These are phyloP conservation scores for Xylaria palmicola DNA, from an alignment of 495 filamentous ascomycete genomes.

Conservation along the genomic window DNA sequence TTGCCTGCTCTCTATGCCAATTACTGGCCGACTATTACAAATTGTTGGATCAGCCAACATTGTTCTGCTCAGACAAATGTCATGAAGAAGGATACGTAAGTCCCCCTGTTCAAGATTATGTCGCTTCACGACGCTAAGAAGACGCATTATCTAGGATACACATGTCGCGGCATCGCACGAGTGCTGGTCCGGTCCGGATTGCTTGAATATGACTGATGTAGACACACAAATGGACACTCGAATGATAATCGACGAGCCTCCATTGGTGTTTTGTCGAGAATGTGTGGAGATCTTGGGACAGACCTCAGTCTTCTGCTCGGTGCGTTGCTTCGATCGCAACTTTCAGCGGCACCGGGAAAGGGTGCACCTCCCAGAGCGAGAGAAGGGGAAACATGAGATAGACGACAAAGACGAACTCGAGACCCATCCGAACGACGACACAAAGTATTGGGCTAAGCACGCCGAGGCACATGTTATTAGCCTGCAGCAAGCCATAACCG, in stretches of 20 bases:
- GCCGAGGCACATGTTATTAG: constrained; percentile 30
- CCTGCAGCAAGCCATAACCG: constrained; percentile 28
- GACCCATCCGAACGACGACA: constrained; percentile 27
- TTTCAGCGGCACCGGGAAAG: constrained; percentile 42
- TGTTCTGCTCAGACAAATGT: constrained; percentile 48
- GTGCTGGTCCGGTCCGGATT: constrained; percentile 26
- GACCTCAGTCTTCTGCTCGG: constrained; percentile 40
- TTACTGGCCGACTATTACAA: constrained; percentile 30
- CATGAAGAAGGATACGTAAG: constrained; percentile 42
- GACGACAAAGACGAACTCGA: constrained; percentile 31
- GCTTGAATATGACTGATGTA: constrained; percentile 22
- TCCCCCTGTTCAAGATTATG: constrained; percentile 1
- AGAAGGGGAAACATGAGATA: constrained; percentile 18
- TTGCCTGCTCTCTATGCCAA: constrained; percentile 42
- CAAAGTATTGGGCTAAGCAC: constrained; percentile 32
- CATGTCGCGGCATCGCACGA: constrained; percentile 24
- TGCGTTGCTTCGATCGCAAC: constrained; percentile 37
- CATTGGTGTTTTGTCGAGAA: constrained; percentile 38
- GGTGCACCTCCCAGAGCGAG: constrained; percentile 37
- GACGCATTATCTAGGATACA: constrained; percentile 13
- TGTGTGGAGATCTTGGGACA: constrained; percentile 36
- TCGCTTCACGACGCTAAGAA: constrained; percentile 10
- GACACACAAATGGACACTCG: constrained; percentile 21
- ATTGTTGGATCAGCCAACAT: constrained; percentile 23
- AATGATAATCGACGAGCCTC: constrained; percentile 21